These are phyloP conservation scores for Neurospora sp. DNA, from an alignment of 2,329 filamentous ascomycete genomes.

Conservation along the genomic window DNA sequence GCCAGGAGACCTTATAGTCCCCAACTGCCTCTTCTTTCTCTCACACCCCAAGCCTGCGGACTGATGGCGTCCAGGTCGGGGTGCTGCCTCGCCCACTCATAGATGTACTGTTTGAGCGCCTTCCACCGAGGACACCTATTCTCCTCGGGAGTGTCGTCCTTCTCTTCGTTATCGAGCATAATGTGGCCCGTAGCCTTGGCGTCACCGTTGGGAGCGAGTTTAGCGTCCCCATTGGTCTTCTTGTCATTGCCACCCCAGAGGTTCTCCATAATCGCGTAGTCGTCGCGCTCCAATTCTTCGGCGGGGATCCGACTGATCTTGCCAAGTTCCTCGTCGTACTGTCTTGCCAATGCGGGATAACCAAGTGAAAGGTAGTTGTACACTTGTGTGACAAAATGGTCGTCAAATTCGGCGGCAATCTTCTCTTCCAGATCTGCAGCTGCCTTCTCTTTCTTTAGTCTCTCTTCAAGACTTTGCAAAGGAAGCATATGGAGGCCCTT, in stretches of 20 bases:
- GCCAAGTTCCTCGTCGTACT: slow-evolving; percentile 75
- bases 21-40: slow-evolving; percentile 61
- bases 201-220: slow-evolving; percentile 11
- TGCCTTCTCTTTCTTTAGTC: slow-evolving; percentile 38
- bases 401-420: slow-evolving; percentile 60
- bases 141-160: slow-evolving; percentile 26
- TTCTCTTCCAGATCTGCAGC: slow-evolving; percentile 41
- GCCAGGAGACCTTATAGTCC: slow-evolving; percentile 38
- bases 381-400: slow-evolving; percentile 84
- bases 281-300: slow-evolving; percentile 60
- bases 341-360: slow-evolving; percentile 74
- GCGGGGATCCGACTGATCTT: slow-evolving; percentile 66
- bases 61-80: slow-evolving; percentile 56
- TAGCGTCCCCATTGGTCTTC: not conserved
- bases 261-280: slow-evolving; percentile 42
- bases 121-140: slow-evolving; percentile 64
- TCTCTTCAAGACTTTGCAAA: slow-evolving; percentile 41
- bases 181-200: slow-evolving; percentile 63
- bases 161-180: slow-evolving; percentile 46
- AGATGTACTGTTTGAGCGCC: slow-evolving; percentile 73
- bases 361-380: slow-evolving; percentile 95
- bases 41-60: slow-evolving; percentile 57
- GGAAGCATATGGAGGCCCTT: slow-evolving; percentile 40
- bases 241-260: slow-evolving; percentile 15
- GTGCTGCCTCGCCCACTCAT: slow-evolving; percentile 83